Percentiles rank a stretch among this genome's conserved stretches.
These are phyloP conservation scores for Pyrenochaeta sp. DNA, from an alignment of 2,329 filamentous ascomycete species.

Conservation along the genomic window DNA sequence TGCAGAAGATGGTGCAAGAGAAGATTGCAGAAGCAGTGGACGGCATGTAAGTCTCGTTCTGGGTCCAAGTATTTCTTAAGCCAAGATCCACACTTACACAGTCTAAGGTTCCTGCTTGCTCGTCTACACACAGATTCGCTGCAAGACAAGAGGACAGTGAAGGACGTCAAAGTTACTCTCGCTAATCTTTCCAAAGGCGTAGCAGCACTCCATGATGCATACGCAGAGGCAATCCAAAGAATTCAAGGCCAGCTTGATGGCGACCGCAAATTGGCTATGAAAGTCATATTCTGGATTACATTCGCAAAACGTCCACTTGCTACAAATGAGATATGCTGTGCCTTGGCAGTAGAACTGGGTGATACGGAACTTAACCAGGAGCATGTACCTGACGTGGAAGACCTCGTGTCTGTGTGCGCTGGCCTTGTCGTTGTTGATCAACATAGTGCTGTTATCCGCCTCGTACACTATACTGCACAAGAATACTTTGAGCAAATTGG, in stretches of 20 bases:
- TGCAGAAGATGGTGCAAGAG: conserved; percentile 13
- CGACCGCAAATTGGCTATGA: conserved; percentile 49
- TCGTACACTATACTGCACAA: conserved; percentile 42
- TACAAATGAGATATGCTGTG: conserved; percentile 16
- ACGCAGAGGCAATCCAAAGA: conserved; percentile 53
- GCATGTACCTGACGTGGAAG: conserved; percentile 19
- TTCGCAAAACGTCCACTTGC: conserved; percentile 20
- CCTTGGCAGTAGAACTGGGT: conserved; percentile 18
- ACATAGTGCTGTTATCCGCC: conserved; percentile 32
- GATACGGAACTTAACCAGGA: conserved; percentile 13
- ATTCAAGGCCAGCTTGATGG: conserved; percentile 50
- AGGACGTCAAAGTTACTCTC: conserved; percentile 46
- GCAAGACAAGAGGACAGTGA: conserved; percentile 38
- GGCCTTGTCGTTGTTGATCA: conserved; percentile 44
- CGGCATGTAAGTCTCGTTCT: conserved; percentile 26
- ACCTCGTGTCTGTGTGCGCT: conserved; percentile 29
- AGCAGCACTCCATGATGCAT: conserved; percentile 50
- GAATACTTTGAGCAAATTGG: conserved; percentile 38
- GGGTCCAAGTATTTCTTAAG: no score
- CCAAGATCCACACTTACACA: not conserved
- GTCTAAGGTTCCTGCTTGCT: conserved; percentile 45
- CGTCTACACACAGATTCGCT: conserved; percentile 50
- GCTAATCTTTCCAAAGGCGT: conserved; percentile 39
- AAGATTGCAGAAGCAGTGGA: conserved; percentile 17
- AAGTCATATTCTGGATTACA: conserved; percentile 25